Base-by-base conservation (phyloP, 208 protist species). In the Histomonas meleagridis region DNA sequence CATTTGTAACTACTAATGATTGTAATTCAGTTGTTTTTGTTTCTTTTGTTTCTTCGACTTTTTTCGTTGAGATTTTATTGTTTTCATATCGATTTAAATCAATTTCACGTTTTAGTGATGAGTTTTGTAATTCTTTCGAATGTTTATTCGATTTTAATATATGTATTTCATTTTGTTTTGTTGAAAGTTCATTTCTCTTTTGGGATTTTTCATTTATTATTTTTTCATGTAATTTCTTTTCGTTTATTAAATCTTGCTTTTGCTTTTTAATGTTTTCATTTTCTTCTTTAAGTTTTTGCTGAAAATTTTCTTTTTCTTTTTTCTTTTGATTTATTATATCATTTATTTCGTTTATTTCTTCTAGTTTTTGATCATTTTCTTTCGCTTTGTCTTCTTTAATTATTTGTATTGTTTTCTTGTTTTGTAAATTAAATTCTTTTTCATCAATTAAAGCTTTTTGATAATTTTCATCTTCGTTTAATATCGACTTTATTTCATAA, bases 81-180 rank as follows among this genome's bases (percentile, higher is more conserved):
- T 91, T 55, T 62, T 86, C 76, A 57, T 43, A 38, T n/a, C 23
- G 0, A 51, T n/a, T 0, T n/a, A 7, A 38, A 18, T 86, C 76
- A 21, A 86, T 86, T 55, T 43, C 55, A 32, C 23, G 32, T 86
- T 46, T 51, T 16, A 16, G 7, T 18, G 46, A 57, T 18, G 51
- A 23, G 55, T 86, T 86, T 38, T 86, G 51, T n/a, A 57, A 94
- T 90, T 98, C 97, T 92, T 97, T 97, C 32, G 93, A 55, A 48
- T 96, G 94, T 26, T 99, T 96, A 92, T 99, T 97, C 90, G 96
- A 96, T 92, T 96, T 97, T 43, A 97, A 93, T 92, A 96, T 95
- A 32, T 95, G 94, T 72, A 96, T 95, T 91, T 98, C 96, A 62
- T 99, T 97, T 38, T 95, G 93, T 93, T 98, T 97, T 72, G 95